Base-by-base conservation (phyloP, 768 basidiomycete genomes). In the Boletales sp. region DNA sequence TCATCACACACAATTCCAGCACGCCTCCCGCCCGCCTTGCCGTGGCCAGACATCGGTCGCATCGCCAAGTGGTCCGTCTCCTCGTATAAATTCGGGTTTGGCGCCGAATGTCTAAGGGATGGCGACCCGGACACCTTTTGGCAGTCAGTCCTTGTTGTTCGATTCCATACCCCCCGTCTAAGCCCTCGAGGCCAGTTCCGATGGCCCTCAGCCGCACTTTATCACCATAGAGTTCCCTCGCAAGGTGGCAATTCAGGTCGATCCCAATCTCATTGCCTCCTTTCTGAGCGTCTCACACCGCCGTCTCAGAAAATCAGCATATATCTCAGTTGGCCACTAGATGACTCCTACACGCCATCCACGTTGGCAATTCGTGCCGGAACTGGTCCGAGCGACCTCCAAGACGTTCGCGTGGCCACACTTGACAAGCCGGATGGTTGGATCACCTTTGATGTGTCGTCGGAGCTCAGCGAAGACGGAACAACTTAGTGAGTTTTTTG, bases 281-380 rank as follows among this genome's bases (percentile, higher is more conserved):
- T 27, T 45, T 38, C 24, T 30, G 17, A 45, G 31, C 10, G 38
- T 37, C 46, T 56, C 49, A 52, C 12, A 10, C 19, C 9, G n/a
- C 17, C 12, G 13, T 21, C 46, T 10, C 64, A 94, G 90, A 93
- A 94, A 86, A 74, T 95, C 45, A 88, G 88, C 58, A 80, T 95
- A 40, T 81, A 81, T 66, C 82, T 94, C 35, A 86, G 86, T 61
- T 89, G 83, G 66, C 76, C 79, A 5, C 80, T 81, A 45, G 97
- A 98, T 64, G 97, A 99, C 64, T 98, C 97, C 0, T 99, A 98
- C 67, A 98, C 97, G 0, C 97, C 97, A 0, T 87, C 90, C 0
- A 90, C 88, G 17, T 76, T 99, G 51, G 85, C 87, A 2, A 83
- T 99, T 34, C 84, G 92, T 43, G 94, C 94, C 0, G 97, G 97